Base-by-base conservation (phyloP, 345 rosid genomes). In the Boechera retrofracta region DNA sequence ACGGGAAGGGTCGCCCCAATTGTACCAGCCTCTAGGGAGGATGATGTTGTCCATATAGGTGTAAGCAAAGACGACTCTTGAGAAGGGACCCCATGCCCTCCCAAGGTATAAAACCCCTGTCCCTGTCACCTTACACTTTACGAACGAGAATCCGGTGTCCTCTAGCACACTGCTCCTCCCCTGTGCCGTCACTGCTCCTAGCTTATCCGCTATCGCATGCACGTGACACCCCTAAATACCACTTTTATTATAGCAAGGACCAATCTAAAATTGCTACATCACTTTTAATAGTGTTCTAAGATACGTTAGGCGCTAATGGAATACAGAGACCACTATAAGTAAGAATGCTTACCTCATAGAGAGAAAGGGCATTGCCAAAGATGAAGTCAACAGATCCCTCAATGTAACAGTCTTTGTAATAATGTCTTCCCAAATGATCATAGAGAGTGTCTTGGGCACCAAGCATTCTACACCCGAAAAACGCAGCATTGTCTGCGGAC, bases 21-120 rank as follows among this genome's bases (percentile, higher is more conserved):
- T 91, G 59, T 86, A 83, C 99, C 99, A 95, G 67, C 99, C 99
- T 79, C 82, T 89, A 59, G 99, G 99, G 24, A 91, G 80, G 83
- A 92, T 92, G 69, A 95, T 91, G 86, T 88, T 68, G 82, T 95
- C 99, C 99, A 92, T 92, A 48, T 89, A 88, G 15, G 99, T 95
- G 78, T 89, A 95, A 36, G 99, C 99, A 78, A 95, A 95, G 79
- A 95, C 86, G 1, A 95, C 99, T 64, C 99, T 84, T 3, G 99
- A 95, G 78, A 95, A 95, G 16, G 99, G 93, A 36, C 99, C 98
- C 99, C 99, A 95, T 4, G 99, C 98, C 71, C 99, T 83, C 4
- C 99, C 99, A 11, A 95, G 87, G 70, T 86, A 95, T 5, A 95
- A 86, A 2, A 91, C 99, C 10, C 99, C 99, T 0, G 99, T 92